These are phyloP conservation scores for Neonectria punicea DNA, from an alignment of 2,329 filamentous ascomycete species.

Conservation along the genomic window DNA sequence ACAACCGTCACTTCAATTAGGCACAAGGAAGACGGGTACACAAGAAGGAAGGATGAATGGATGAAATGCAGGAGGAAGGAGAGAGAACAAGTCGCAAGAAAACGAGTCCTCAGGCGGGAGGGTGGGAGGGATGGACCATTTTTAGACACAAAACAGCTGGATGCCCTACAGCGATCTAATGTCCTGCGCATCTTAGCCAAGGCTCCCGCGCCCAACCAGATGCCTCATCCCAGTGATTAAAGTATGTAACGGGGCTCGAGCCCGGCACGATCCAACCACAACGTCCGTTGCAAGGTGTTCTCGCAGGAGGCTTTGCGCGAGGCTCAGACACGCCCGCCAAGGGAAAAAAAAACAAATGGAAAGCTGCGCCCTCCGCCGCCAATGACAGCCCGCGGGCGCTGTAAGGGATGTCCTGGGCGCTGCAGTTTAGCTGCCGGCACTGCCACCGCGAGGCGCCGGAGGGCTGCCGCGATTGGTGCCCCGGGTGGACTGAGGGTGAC, in stretches of 20 bases:
- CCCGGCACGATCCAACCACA: background rate
- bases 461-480: slow-evolving; percentile 15
- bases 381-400: background rate
- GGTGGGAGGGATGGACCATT: slow-evolving; percentile 17
- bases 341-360: background rate
- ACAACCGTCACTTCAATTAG: background rate
- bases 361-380: background rate
- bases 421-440: slow-evolving; percentile 8
- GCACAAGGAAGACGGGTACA: background rate
- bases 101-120: background rate
- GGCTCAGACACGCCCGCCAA: slow-evolving; percentile 2
- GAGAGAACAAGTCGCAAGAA: background rate
- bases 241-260: background rate
- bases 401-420: background rate
- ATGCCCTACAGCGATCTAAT: background rate
- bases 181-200: background rate
- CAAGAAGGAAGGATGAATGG: background rate
- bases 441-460: slow-evolving; percentile 16
- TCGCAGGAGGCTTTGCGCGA: background rate
- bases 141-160: slow-evolving; percentile 11
- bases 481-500: slow-evolving; percentile 1
- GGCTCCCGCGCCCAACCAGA: background rate
- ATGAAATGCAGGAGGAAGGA: background rate
- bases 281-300: background rate
- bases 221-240: background rate